Conservation (phyloP, 2,329 filamentous ascomycete genomes). For the Chaetomium sp. region DNA sequence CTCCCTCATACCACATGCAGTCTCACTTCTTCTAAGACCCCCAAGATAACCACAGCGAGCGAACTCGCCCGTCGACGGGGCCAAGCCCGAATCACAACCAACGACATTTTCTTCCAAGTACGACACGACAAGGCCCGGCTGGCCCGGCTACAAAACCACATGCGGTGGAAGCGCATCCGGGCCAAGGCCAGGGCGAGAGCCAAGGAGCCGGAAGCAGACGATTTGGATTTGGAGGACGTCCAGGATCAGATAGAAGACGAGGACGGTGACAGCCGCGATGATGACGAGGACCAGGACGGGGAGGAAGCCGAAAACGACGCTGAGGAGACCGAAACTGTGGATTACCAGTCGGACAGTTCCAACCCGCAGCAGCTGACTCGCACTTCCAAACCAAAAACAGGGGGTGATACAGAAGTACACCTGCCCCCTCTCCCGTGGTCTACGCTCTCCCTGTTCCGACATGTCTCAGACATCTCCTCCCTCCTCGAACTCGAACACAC, state of each 20-base stretch:
- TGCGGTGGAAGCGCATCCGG: conserved; percentile 23
- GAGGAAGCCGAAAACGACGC: not conserved
- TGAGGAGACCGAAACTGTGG: not conserved
- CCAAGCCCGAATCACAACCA: conserved; percentile 17
- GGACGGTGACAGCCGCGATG: not conserved
- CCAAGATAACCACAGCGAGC: conserved; percentile 16
- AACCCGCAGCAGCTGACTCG: not conserved
- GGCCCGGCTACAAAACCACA: conserved; percentile 20
- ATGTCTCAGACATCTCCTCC: not conserved
- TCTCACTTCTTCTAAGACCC: not conserved
- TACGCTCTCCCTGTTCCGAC: not conserved
- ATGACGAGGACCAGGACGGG: too few species aligned
- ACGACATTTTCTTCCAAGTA: conserved; percentile 24
- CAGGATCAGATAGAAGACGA: not conserved
- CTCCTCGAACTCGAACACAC: not conserved
- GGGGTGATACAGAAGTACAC: not conserved
- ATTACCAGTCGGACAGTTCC: not conserved
- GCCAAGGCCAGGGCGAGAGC: conserved; percentile 15
- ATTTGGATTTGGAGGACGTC: conserved; percentile 12
- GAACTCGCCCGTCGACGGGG: conserved; percentile 21
- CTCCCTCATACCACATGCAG: not conserved
- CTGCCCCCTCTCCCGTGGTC: not conserved
- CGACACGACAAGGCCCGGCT: conserved; percentile 21
- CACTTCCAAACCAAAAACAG: not conserved
- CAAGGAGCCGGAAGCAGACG: conserved; percentile 6